A percentile compares a stretch with the other conserved stretches of the same genome.
These are phyloP conservation scores for Eimeria falciformis DNA, from an alignment of 169 alveolate species.

Conservation along the genomic window DNA sequence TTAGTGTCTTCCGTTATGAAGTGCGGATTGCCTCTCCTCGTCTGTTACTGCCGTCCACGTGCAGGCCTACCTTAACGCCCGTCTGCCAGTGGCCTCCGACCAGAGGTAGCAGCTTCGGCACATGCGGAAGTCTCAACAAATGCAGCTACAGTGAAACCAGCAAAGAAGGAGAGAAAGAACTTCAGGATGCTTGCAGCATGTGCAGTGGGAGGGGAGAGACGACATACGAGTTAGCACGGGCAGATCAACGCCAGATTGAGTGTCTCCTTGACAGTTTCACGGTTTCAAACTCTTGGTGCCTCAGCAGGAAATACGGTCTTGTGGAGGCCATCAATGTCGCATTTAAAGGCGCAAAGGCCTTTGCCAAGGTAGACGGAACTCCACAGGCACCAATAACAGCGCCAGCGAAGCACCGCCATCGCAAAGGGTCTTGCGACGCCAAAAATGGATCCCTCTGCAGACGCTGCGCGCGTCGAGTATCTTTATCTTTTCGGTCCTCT, in stretches of 20 bases:
- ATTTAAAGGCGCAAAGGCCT: slow-evolving; percentile 49
- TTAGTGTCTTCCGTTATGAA: slow-evolving; percentile 50
- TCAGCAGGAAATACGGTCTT: slow-evolving; percentile 50
- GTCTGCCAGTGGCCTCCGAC: slow-evolving; percentile 26
- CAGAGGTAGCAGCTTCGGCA: background rate
- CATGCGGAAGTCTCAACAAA: background rate
- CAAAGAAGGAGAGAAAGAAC: background rate
- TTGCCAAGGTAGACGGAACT: slow-evolving; percentile 29
- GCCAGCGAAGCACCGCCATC: background rate
- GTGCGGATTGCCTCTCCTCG: slow-evolving; percentile 53
- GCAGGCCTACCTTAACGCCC: background rate
- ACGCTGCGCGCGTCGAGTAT: slow-evolving; percentile 17
- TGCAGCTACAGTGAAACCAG: background rate
- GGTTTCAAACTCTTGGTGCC: slow-evolving; percentile 52
- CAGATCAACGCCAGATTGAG: background rate
- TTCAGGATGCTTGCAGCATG: background rate
- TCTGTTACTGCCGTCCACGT: slow-evolving; percentile 25
- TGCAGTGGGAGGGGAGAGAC: background rate
- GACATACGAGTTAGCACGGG: background rate
- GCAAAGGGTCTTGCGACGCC: background rate
- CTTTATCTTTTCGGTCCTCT: background rate
- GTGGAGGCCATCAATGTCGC: slow-evolving; percentile 47
- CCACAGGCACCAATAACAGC: background rate
- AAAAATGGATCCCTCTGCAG: background rate
- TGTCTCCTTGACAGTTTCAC: slow-evolving; percentile 32